Percentiles rank a stretch among this genome's conserved stretches.
Evolutionary conservation across 1,284 basidiomycete species (phyloP).

Genomic region (Boletus albobrunnescens): DNA sequence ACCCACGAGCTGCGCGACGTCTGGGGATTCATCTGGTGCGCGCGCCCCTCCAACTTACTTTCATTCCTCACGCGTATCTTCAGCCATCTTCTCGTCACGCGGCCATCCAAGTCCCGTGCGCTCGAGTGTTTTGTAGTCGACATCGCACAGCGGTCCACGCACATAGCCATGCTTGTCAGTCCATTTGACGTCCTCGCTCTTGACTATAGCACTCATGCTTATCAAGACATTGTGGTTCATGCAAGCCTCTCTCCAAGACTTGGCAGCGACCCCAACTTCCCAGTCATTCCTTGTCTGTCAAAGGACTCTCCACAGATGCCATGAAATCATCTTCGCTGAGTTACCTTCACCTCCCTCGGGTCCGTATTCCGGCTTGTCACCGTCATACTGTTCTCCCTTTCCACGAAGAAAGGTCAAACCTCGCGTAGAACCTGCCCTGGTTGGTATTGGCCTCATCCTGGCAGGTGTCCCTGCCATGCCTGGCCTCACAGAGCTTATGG

Average conservation of each 20-base stretch:
- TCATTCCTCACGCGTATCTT: slow-evolving; percentile 15
- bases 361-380: slow-evolving; percentile 59
- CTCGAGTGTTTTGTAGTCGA: slow-evolving; percentile 90
- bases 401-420: slow-evolving; percentile 66
- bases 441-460: slow-evolving; percentile 83
- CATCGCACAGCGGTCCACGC: slow-evolving; percentile 82
- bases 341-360: slow-evolving; percentile 60
- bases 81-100: slow-evolving; percentile 89
- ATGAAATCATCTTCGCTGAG: slow-evolving; percentile 96
- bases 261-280: slow-evolving; percentile 66
- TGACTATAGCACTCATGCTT: slow-evolving; percentile 19
- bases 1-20: slow-evolving; percentile 85
- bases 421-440: slow-evolving; percentile 69
- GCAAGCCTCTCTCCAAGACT: slow-evolving; percentile 89
- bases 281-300: slow-evolving; percentile 90
- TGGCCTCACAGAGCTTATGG: slow-evolving; percentile 64
- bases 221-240: slow-evolving; percentile 93
- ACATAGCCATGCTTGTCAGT: slow-evolving; percentile 90
- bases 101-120: slow-evolving; percentile 84
- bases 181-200: slow-evolving; percentile 9
- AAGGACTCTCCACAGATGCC: slow-evolving; percentile 87
- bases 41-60: slow-evolving; percentile 10
- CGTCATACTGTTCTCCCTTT: slow-evolving; percentile 47
- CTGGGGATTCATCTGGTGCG: slow-evolving; percentile 94
- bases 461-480: slow-evolving; percentile 82